These are phyloP conservation scores for Aspergillus avenaceus DNA, from an alignment of 495 filamentous ascomycete genomes.

Conservation along the genomic window DNA sequence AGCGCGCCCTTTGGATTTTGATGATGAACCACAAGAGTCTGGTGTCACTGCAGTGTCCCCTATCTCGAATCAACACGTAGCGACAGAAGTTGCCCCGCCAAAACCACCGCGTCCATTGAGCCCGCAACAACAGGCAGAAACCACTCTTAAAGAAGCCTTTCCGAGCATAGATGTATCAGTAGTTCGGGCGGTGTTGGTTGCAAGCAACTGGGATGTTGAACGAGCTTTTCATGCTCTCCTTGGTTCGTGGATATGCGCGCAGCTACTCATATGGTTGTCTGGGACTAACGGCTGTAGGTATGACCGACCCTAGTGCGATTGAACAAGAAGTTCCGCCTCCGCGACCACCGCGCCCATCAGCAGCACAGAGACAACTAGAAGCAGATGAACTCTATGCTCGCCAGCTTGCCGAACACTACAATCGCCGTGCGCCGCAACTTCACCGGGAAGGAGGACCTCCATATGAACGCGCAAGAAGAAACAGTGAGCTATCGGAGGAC, in stretches of 20 bases:
- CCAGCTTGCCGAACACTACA: slow-evolving; percentile 88
- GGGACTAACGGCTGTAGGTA: slow-evolving; percentile 49
- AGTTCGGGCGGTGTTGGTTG: slow-evolving; percentile 80
- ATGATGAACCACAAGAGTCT: slow-evolving; percentile 75
- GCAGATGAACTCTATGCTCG: slow-evolving; percentile 91
- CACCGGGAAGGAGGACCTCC: slow-evolving; percentile 43
- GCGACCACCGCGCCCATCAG: slow-evolving; percentile 68
- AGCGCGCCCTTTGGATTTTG: slow-evolving; percentile 76
- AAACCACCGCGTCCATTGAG: slow-evolving; percentile 86
- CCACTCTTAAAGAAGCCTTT: slow-evolving; percentile 91
- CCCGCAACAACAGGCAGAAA: slow-evolving; percentile 77
- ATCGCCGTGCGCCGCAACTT: slow-evolving; percentile 39
- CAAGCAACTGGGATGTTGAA: slow-evolving; percentile 84
- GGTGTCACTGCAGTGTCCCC: slow-evolving; percentile 36
- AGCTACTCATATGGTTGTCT: slow-evolving; percentile 5
- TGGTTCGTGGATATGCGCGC: slow-evolving; percentile 46
- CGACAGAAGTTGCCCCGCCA: slow-evolving; percentile 56
- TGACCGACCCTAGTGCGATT: slow-evolving; percentile 87
- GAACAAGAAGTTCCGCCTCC: slow-evolving; percentile 62
- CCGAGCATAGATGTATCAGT: slow-evolving; percentile 76
- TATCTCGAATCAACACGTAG: slow-evolving; percentile 30
- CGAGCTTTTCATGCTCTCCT: slow-evolving; percentile 94
- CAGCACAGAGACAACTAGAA: slow-evolving; percentile 73
- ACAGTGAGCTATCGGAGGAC: slow-evolving; percentile 48
- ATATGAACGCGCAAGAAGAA: slow-evolving; percentile 26